Conservation (phyloP, 495 filamentous ascomycete genomes). For the Aspergillus sclerotioniger region DNA sequence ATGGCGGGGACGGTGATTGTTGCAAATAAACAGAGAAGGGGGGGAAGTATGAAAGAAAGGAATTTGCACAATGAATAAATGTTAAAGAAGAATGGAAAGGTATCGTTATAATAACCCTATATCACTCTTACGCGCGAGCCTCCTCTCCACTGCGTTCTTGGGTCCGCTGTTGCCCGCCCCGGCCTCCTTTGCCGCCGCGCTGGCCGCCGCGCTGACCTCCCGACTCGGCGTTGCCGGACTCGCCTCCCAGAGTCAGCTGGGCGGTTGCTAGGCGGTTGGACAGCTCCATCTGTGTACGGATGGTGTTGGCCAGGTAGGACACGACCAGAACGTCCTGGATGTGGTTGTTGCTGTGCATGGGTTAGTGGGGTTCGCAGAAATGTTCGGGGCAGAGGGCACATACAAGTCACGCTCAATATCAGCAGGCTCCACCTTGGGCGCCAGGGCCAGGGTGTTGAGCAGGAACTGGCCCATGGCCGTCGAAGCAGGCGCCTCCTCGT, state of each 20-base stretch:
- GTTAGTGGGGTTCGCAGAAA: constrained; percentile 34
- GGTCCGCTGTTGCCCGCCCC: constrained; percentile 43
- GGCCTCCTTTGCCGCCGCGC: constrained; percentile 50
- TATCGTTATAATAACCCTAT: constrained; percentile 22
- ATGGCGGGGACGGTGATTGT: constrained; percentile 3
- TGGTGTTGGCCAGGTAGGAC: constrained; percentile 95
- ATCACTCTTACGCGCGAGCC: constrained; percentile 37
- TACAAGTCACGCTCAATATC: constrained; percentile 94
- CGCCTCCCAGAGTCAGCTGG: constrained; percentile 63
- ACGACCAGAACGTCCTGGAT: constrained; percentile 97
- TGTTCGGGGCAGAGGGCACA: constrained; percentile 26
- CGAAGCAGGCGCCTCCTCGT: constrained; percentile 64
- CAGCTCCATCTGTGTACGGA: constrained; percentile 97
- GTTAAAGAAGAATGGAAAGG: constrained; percentile 22
- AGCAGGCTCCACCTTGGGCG: constrained; percentile 85
- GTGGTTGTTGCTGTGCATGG: constrained; percentile 76
- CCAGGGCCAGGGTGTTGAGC: constrained; percentile 84
- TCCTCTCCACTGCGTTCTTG: constrained; percentile 36
- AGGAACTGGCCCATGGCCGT: constrained; percentile 91
- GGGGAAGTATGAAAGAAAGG: constrained; percentile 12
- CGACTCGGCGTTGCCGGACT: constrained; percentile 35
- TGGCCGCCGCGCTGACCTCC: constrained; percentile 42
- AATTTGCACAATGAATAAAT: constrained; percentile 18
- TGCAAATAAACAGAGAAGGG: constrained; percentile 7
- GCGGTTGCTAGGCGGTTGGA: constrained; percentile 90